Conservation (phyloP, 345 rosid genomes). For the Reutealis trisperma region DNA sequence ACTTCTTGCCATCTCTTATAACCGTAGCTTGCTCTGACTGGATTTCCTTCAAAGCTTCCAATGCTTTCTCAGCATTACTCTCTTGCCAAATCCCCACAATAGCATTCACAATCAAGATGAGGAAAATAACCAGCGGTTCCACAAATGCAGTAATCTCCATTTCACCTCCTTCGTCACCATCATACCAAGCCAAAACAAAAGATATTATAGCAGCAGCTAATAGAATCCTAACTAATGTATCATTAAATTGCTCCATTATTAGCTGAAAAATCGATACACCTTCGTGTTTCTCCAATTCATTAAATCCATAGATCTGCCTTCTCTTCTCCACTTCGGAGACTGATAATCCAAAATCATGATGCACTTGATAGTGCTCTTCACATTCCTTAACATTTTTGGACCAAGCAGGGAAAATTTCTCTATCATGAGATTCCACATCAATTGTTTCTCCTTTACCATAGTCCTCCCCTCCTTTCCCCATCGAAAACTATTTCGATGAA, state of each 20-base stretch:
- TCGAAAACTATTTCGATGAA: constrained; percentile 26
- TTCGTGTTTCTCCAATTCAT: constrained; percentile 85
- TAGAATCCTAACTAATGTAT: constrained; percentile 82
- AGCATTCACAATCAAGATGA: constrained; percentile 89
- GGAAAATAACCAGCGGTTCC: constrained; percentile 89
- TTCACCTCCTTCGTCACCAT: constrained; percentile 91
- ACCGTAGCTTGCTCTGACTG: constrained; percentile 81
- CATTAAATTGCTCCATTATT: constrained; percentile 78
- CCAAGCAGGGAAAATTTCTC: constrained; percentile 69
- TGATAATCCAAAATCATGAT: constrained; percentile 45
- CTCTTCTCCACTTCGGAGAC: constrained; percentile 57
- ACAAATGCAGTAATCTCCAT: constrained; percentile 84
- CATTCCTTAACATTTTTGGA: constrained; percentile 60
- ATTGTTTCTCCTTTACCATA: constrained; percentile 35
- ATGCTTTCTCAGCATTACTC: constrained; percentile 84
- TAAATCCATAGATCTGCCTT: constrained; percentile 56
- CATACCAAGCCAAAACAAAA: constrained; percentile 73
- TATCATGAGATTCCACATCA: constrained; percentile 14
- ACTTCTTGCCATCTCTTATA: constrained; percentile 57
- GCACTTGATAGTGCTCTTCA: constrained; percentile 53
- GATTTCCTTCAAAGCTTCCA: constrained; percentile 91
- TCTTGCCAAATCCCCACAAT: constrained; percentile 94
- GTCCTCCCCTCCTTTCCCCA: constrained; percentile 72
- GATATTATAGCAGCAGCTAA: constrained; percentile 76
- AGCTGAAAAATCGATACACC: constrained; percentile 59